A percentile compares a stretch with the other conserved stretches of the same genome.
phyloP scores from a whole-genome alignment of 2,329 filamentous ascomycete species.

The Elsinoe ampelina region DNA sequence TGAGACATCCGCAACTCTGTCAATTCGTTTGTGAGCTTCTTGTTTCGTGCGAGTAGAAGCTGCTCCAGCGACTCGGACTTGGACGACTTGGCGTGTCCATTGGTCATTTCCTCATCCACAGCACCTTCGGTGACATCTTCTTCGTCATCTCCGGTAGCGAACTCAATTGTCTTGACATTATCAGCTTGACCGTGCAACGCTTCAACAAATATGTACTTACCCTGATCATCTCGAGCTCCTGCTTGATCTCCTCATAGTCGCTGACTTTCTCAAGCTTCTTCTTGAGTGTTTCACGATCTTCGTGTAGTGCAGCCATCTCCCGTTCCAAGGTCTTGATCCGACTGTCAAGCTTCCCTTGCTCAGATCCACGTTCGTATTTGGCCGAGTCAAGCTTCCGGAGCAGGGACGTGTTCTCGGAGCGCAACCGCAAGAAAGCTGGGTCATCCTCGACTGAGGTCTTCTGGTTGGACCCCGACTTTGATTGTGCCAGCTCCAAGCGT shows the following conservation, averaged over 20 bases:
- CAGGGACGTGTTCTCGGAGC: constrained; percentile 87
- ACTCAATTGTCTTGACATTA: constrained; percentile 67
- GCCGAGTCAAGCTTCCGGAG: constrained; percentile 78
- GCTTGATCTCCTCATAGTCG: constrained; percentile 93
- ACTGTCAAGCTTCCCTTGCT: constrained; percentile 65
- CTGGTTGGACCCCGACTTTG: constrained; percentile 53
- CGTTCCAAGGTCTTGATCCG: constrained; percentile 72
- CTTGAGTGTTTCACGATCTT: constrained; percentile 72
- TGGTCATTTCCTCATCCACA: constrained; percentile 33
- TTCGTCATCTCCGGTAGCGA: constrained; percentile 66
- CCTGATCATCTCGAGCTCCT: constrained; percentile 91
- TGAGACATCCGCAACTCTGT: constrained; percentile 89
- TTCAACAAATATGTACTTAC: constrained; percentile 27
- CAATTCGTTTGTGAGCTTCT: constrained; percentile 89
- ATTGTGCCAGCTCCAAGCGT: constrained; percentile 81
- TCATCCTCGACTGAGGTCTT: constrained; percentile 70
- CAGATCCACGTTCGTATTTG: constrained; percentile 72
- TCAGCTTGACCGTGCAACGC: constrained; percentile 16
- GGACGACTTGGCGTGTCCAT: constrained; percentile 44
- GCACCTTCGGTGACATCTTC: constrained; percentile 47
- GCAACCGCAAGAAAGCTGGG: constrained; percentile 74
- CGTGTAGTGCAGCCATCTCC: constrained; percentile 62
- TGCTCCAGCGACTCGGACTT: constrained; percentile 76
- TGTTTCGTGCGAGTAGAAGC: constrained; percentile 83
- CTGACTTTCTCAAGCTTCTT: constrained; percentile 77